phyloP scores from a whole-genome alignment of 1,139 yeast genomes.

The Candida dubliniensis region DNA sequence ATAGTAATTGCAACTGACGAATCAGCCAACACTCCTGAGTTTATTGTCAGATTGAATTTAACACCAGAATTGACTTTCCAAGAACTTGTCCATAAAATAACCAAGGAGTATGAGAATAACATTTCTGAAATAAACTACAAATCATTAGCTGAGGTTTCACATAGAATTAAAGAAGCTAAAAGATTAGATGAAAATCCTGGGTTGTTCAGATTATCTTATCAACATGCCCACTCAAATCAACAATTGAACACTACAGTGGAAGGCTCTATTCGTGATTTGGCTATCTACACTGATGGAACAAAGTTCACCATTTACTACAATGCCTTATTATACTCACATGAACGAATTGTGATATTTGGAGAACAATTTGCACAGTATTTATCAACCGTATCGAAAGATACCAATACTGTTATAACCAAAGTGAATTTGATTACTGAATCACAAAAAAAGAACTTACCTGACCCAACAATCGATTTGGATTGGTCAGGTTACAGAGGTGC shows the following conservation, averaged over 20 bases:
- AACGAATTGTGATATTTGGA: slow-evolving; percentile 65
- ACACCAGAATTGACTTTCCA: slow-evolving; percentile 54
- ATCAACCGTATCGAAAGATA: slow-evolving; percentile 26
- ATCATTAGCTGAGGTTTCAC: slow-evolving; percentile 59
- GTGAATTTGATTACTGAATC: slow-evolving; percentile 65
- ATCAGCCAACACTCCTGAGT: slow-evolving; percentile 39
- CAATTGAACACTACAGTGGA: slow-evolving; percentile 48
- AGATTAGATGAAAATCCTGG: slow-evolving; percentile 60
- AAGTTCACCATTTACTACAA: slow-evolving; percentile 60
- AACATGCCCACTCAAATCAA: slow-evolving; percentile 44
- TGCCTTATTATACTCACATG: slow-evolving; percentile 68
- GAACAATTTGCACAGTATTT: slow-evolving; percentile 70
- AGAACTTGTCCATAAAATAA: slow-evolving; percentile 50
- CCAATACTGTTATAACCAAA: slow-evolving; percentile 51
- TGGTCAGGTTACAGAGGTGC: slow-evolving; percentile 94
- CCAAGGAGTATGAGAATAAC: slow-evolving; percentile 41
- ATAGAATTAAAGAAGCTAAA: slow-evolving; percentile 47
- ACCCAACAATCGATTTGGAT: slow-evolving; percentile 82
- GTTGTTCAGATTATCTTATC: slow-evolving; percentile 64
- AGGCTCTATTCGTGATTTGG: slow-evolving; percentile 65
- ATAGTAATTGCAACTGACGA: slow-evolving; percentile 75
- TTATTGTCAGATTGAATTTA: slow-evolving; percentile 62
- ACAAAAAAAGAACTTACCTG: slow-evolving; percentile 68
- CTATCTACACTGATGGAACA: slow-evolving; percentile 43
- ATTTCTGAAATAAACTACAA: slow-evolving; percentile 36